These are phyloP conservation scores for Asterochloris sp. DNA, from an alignment of 139 green algal genomes.

Conservation along the genomic window DNA sequence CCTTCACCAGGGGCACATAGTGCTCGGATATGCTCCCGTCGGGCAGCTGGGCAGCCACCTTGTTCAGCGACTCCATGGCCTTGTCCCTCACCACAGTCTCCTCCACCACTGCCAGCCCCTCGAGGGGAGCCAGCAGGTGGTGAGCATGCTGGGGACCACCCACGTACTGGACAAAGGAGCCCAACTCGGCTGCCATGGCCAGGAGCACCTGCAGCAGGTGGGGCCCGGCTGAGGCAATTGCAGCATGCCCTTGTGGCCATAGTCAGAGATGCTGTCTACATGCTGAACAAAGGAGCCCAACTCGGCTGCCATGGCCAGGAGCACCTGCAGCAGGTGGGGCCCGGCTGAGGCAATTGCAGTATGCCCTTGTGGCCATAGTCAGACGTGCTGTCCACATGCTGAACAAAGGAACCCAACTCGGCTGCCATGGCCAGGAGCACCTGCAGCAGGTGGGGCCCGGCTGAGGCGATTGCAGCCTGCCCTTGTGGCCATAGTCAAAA, in stretches of 20 bases:
- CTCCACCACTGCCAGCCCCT: conserved; percentile 90
- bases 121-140: conserved; percentile 86
- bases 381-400: conserved; percentile 79
- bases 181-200: conserved; percentile 95
- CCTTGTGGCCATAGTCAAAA: no score
- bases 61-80: conserved; percentile 83
- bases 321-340: conserved; percentile 50
- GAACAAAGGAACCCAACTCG: conserved; percentile 94
- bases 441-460: conserved; percentile 34
- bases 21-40: conserved; percentile 62
- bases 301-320: conserved; percentile 95
- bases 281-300: conserved; percentile 92
- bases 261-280: conserved; percentile 69
- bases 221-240: conserved; percentile 5
- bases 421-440: conserved; percentile 95
- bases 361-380: no score
- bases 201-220: conserved; percentile 66
- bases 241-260: no score
- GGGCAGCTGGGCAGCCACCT: conserved; percentile 75
- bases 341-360: conserved; percentile 3
- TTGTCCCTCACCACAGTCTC: conserved; percentile 98
- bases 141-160: conserved; percentile 79
- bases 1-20: conserved; percentile 83
- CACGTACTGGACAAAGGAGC: conserved; percentile 90
- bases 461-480: neutral